Conservation (phyloP, 2,329 filamentous ascomycete genomes). For the Calonectria pteridis region DNA sequence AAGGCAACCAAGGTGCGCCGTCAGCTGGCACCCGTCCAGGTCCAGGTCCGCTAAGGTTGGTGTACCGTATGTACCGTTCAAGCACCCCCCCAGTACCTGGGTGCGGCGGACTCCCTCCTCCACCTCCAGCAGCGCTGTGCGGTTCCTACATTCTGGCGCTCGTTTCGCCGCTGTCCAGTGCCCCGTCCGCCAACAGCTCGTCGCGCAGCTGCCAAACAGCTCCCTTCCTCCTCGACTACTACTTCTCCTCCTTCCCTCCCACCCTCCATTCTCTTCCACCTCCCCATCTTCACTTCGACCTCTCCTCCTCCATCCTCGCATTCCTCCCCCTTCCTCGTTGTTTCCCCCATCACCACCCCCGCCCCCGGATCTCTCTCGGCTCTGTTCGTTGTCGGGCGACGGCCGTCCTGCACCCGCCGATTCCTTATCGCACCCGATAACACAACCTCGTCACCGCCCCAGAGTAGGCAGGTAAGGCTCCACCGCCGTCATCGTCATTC, state of each 20-base stretch:
- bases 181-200: slow-evolving; percentile 12
- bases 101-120: slow-evolving; percentile 9
- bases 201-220: slow-evolving; percentile 11
- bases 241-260: slow-evolving; percentile 35
- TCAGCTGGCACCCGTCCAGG: slow-evolving; percentile 37
- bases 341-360: slow-evolving; percentile 7
- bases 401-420: slow-evolving; percentile 40
- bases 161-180: slow-evolving; percentile 8
- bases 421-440: slow-evolving; percentile 44
- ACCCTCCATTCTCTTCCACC: slow-evolving; percentile 26
- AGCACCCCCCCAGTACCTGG: not conserved
- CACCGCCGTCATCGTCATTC: slow-evolving; percentile 38
- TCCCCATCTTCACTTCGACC: slow-evolving; percentile 31
- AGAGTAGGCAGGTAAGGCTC: slow-evolving; percentile 40
- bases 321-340: slow-evolving; percentile 18
- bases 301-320: slow-evolving; percentile 29
- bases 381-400: slow-evolving; percentile 36
- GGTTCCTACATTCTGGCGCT: slow-evolving; percentile 5
- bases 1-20: slow-evolving; percentile 41
- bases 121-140: not conserved
- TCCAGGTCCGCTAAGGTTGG: slow-evolving; percentile 9
- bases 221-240: slow-evolving; percentile 33
- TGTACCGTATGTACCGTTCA: slow-evolving; percentile 14
- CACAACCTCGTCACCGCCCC: slow-evolving; percentile 45
- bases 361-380: not conserved